phyloP scores from a whole-genome alignment of 495 filamentous ascomycete species.

The Margaritispora aquatica region DNA sequence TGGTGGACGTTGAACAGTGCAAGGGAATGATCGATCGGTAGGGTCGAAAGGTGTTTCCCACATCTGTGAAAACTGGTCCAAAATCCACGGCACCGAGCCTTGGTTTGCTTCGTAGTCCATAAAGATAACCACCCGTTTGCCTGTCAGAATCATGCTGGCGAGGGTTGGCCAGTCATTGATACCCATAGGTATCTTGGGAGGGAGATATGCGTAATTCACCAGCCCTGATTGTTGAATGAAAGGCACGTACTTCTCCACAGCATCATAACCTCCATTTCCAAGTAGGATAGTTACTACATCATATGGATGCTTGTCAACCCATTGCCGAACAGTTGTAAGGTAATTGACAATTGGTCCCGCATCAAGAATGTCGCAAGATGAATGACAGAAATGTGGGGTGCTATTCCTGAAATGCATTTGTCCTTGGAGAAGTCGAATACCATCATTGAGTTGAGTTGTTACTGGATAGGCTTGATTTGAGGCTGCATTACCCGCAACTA shows the following conservation, averaged over 20 bases:
- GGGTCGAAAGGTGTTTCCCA: conserved; percentile 79
- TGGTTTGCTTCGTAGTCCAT: conserved; percentile 85
- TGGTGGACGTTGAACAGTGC: conserved; percentile 64
- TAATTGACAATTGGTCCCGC: conserved; percentile 73
- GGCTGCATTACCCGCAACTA: conserved; percentile 50
- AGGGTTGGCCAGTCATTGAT: conserved; percentile 83
- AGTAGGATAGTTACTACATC: conserved; percentile 87
- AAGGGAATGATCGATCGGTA: conserved; percentile 57
- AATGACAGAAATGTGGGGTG: conserved; percentile 62
- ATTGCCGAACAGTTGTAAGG: conserved; percentile 59
- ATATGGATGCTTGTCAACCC: conserved; percentile 74
- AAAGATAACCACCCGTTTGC: conserved; percentile 46
- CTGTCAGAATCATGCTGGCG: conserved; percentile 65
- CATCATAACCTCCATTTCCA: conserved; percentile 60
- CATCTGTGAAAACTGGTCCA: conserved; percentile 67
- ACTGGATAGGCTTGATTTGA: conserved; percentile 74
- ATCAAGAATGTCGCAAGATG: conserved; percentile 77
- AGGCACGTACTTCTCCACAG: conserved; percentile 14
- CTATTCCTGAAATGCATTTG: conserved; percentile 42
- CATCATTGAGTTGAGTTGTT: conserved; percentile 75
- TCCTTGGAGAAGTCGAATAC: conserved; percentile 87
- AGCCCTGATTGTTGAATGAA: conserved; percentile 62
- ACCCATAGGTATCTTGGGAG: conserved; percentile 59
- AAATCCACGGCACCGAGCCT: conserved; percentile 64
- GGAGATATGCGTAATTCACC: conserved; percentile 61